These are phyloP conservation scores for Leishmania lainsoni DNA, from an alignment of 208 protist genomes.

Conservation along the genomic window DNA sequence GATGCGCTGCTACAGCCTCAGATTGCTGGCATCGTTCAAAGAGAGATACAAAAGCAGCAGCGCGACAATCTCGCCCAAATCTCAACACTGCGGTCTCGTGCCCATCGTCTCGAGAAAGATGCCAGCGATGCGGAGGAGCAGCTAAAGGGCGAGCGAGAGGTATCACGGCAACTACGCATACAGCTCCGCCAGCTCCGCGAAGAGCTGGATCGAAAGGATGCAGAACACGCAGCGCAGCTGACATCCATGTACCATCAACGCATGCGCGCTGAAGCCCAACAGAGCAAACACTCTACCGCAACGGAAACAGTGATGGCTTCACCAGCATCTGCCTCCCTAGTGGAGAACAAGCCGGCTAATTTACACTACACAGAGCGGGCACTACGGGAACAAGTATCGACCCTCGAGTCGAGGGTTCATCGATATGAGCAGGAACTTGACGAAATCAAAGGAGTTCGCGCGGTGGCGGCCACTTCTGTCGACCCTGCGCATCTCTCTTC, in stretches of 20 bases:
- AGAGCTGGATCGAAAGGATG: slow-evolving; percentile 38
- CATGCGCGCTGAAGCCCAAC: slow-evolving; percentile 20
- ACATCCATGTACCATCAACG: slow-evolving; percentile 20
- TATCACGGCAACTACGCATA: slow-evolving; percentile 39
- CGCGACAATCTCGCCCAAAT: slow-evolving; percentile 71
- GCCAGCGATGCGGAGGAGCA: slow-evolving; percentile 44
- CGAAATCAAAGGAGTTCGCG: slow-evolving; percentile 26
- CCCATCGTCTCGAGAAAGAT: slow-evolving; percentile 56
- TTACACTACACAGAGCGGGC: slow-evolving; percentile 5
- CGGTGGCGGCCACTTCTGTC: neutral
- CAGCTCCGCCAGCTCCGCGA: slow-evolving; percentile 46
- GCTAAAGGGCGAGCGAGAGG: slow-evolving; percentile 57
- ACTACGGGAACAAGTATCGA: slow-evolving; percentile 40
- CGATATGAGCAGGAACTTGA: slow-evolving; percentile 46
- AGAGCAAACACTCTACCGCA: slow-evolving; percentile 17
- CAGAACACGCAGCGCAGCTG: slow-evolving; percentile 38
- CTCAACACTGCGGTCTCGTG: slow-evolving; percentile 50
- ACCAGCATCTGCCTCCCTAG: neutral
- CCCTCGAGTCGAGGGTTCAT: slow-evolving; percentile 34
- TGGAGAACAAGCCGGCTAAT: neutral
- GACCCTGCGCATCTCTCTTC: slow-evolving; percentile 16
- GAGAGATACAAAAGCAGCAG: slow-evolving; percentile 59
- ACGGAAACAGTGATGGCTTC: neutral
- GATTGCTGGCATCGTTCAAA: slow-evolving; percentile 50
- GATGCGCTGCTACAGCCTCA: slow-evolving; percentile 52